These are phyloP conservation scores for Epicoccum sorghinum DNA, from an alignment of 2,329 filamentous ascomycete genomes.

Conservation along the genomic window DNA sequence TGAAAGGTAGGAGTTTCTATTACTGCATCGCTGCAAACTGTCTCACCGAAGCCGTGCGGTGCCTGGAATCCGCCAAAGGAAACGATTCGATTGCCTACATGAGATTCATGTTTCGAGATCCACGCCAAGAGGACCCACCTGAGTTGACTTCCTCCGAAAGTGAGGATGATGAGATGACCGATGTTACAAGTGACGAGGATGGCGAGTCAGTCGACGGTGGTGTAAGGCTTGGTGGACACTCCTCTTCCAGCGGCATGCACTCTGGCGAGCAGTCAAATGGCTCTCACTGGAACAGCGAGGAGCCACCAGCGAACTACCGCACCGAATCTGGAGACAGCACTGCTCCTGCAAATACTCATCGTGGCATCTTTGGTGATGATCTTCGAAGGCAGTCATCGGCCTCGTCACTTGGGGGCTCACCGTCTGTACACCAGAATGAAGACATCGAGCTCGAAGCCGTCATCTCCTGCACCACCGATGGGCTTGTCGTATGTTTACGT, in stretches of 20 bases:
- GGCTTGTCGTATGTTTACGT: conserved; percentile 80
- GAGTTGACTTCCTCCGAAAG: conserved; percentile 53
- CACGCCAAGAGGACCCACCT: conserved; percentile 58
- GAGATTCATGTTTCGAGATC: conserved; percentile 83
- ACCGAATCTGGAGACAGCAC: conserved; percentile 57
- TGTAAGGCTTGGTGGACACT: conserved; percentile 14
- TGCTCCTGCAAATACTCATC: conserved; percentile 46
- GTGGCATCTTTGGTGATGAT: conserved; percentile 33
- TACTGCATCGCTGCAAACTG: conserved; percentile 83
- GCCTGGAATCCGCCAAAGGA: conserved; percentile 82
- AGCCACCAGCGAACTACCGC: conserved; percentile 32
- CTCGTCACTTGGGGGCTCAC: conserved; percentile 35
- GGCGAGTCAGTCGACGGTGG: conserved; percentile 58
- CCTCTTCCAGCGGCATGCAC: conserved; percentile 7
- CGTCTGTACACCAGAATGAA: conserved; percentile 37
- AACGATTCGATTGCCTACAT: conserved; percentile 92
- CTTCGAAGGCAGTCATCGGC: conserved; percentile 30
- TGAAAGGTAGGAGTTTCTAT: conserved; percentile 82
- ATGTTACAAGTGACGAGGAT: conserved; percentile 56
- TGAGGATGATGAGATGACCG: conserved; percentile 56
- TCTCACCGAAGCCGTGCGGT: conserved; percentile 75
- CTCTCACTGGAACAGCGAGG: conserved; percentile 24
- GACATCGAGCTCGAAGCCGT: conserved; percentile 82
- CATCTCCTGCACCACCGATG: conserved; percentile 89
- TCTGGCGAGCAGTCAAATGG: conserved; percentile 20